Evolutionary conservation across 1,139 yeast species (phyloP), one percentile per base, ranked within the genome.

Genomic region (Yamadazyma songkhlaensis): DNA sequence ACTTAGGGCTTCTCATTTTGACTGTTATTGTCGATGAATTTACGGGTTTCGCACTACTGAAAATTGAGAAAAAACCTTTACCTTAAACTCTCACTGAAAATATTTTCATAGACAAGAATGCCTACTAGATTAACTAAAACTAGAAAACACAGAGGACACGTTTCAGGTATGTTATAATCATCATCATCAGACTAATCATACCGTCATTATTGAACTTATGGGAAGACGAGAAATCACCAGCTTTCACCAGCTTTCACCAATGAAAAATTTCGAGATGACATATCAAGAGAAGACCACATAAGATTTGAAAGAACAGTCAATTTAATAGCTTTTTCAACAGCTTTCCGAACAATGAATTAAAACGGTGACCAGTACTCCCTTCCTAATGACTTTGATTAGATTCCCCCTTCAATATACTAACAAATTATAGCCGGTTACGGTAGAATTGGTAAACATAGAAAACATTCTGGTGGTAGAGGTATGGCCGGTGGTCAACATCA

Each of bases 401-500:
- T n/a, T n/a, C n/a, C n/a, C n/a, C n/a, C n/a, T n/a, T 7, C 27
- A 31, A 13, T 31, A 40, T 56, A 67, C 73, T 67, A 67, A 67
- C 73, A 49, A n/a, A 34, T 29, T 31, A 53, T 62, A 84, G 97
- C 97, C 95, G 99, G 99, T 87, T 85, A 90, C 78, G 99, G 99
- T 86, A 94, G 99, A 83, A 77, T 94, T 77, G 99, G 99, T 78
- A 92, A 94, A 86, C 98, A 94, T 95, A 89, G 98, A 89, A 94
- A 94, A 95, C 92, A 85, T 67, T 97, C 98, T 62, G 98, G 98
- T 92, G 99, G 99, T 81, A 92, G 98, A 81, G 99, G 99, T 92
- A 92, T 80, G 94, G 99, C 99, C 74, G 99, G 99, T 90, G 99
- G 99, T 87, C 95, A 82, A 79, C 97, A 88, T 76, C 99, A 92